Conservation (phyloP, 2,329 filamentous ascomycete species). For the Aureobasidium uvarum region DNA sequence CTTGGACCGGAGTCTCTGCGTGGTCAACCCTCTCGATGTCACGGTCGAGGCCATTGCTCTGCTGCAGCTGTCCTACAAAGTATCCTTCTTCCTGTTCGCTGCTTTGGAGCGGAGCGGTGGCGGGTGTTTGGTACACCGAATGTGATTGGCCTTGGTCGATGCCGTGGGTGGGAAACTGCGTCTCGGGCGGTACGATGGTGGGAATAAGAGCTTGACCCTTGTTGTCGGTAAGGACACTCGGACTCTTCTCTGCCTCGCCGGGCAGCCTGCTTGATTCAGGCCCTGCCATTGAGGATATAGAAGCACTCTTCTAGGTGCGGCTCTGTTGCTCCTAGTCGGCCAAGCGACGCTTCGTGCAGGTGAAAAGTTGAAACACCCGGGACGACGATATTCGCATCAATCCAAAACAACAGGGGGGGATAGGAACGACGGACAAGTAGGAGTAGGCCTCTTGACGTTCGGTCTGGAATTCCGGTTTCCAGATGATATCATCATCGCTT, state of each 20-base stretch:
- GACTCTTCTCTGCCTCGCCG: not conserved
- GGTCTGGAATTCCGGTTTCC: constrained; percentile 13
- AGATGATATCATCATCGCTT: too few relatives aligned
- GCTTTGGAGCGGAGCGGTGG: not conserved
- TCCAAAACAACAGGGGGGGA: not conserved
- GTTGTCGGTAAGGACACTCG: constrained; percentile 17
- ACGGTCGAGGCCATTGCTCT: not conserved
- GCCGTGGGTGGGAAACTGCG: constrained; percentile 11
- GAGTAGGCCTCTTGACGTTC: not conserved
- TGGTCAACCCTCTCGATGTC: constrained; percentile 9
- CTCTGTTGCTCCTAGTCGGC: not conserved
- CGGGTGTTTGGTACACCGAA: not conserved
- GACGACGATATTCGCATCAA: not conserved
- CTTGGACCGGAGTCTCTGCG: constrained; percentile 1
- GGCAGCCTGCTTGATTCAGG: not conserved
- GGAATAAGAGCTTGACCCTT: constrained; percentile 11
- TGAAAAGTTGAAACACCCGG: not conserved
- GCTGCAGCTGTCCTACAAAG: constrained; percentile 6
- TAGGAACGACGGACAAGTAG: not conserved
- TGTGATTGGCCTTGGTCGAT: not conserved
- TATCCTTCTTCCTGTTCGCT: not conserved
- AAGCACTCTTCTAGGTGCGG: not conserved
- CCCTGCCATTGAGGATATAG: not conserved
- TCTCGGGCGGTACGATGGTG: constrained; percentile 19
- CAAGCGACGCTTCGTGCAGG: not conserved